Percentiles rank a stretch among this genome's conserved stretches.
phyloP scores from a whole-genome alignment of 1,139 yeast genomes.

The Candida gigantensis region DNA sequence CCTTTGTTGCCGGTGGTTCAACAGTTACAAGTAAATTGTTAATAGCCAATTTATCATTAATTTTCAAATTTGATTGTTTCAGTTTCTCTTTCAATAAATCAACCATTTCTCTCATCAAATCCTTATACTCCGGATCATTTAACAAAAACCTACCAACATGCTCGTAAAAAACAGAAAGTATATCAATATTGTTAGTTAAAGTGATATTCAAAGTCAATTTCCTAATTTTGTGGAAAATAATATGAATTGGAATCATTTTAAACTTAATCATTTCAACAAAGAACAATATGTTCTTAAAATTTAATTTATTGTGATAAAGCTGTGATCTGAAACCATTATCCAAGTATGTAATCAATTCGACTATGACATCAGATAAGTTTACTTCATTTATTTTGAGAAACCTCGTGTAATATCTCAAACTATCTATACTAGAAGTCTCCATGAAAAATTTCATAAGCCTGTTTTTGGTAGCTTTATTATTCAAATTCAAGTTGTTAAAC shows the following conservation, averaged over 20 bases:
- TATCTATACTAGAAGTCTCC: constrained; percentile 46
- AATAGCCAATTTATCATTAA: constrained; percentile 61
- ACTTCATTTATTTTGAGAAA: constrained; percentile 63
- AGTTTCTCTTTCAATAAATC: constrained; percentile 53
- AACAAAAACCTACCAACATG: constrained; percentile 70
- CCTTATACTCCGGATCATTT: constrained; percentile 59
- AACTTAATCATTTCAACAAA: constrained; percentile 80
- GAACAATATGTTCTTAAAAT: constrained; percentile 59
- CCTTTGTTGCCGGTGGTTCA: constrained; percentile 53
- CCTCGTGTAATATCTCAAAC: constrained; percentile 56
- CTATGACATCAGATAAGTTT: constrained; percentile 52
- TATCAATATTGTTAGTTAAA: constrained; percentile 62
- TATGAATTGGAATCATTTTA: constrained; percentile 67
- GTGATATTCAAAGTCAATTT: constrained; percentile 53
- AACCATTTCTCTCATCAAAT: constrained; percentile 65
- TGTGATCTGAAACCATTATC: constrained; percentile 65
- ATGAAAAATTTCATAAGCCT: constrained; percentile 59
- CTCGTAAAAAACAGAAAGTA: constrained; percentile 68
- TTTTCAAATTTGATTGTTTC: constrained; percentile 50
- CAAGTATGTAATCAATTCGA: constrained; percentile 54
- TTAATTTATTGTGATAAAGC: constrained; percentile 50
- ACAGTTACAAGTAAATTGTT: constrained; percentile 60
- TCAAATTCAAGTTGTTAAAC: constrained; percentile 54
- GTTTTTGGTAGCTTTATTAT: constrained; percentile 74
- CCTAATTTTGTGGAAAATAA: constrained; percentile 71